Evolutionary conservation across 257 asterid species (phyloP).

Genomic region (Verbascum thapsus): DNA sequence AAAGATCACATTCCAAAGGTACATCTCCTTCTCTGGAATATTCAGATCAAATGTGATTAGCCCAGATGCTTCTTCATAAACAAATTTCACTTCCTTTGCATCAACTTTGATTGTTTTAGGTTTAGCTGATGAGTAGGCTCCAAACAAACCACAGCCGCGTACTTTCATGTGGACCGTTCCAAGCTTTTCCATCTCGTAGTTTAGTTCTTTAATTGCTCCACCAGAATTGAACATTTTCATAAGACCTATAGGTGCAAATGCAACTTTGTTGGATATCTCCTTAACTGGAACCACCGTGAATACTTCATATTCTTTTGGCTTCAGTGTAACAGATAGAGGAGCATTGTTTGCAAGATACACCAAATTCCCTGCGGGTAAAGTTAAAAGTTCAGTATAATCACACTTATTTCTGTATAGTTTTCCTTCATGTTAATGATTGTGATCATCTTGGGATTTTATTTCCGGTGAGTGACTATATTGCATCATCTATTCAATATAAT

Average conservation of each 20-base stretch:
- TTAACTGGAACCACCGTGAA: slow-evolving; percentile 67
- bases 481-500: too few relatives aligned
- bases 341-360: slow-evolving; percentile 59
- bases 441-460: too few relatives aligned
- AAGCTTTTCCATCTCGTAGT: slow-evolving; percentile 42
- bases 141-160: slow-evolving; percentile 68
- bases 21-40: slow-evolving; percentile 53
- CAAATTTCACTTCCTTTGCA: slow-evolving; percentile 46
- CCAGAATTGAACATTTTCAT: slow-evolving; percentile 85
- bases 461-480: too few relatives aligned
- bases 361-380: slow-evolving; percentile 57
- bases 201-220: slow-evolving; percentile 67
- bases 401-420: too few relatives aligned
- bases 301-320: slow-evolving; percentile 73
- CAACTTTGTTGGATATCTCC: slow-evolving; percentile 42
- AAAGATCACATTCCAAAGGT: slow-evolving; percentile 62
- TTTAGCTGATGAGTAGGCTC: slow-evolving; percentile 68
- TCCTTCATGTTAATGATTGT: too few relatives aligned
- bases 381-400: not conserved
- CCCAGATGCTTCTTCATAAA: slow-evolving; percentile 64
- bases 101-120: slow-evolving; percentile 65
- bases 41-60: slow-evolving; percentile 41
- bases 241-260: slow-evolving; percentile 82
- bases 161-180: slow-evolving; percentile 50
- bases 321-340: slow-evolving; percentile 66